phyloP scores from a whole-genome alignment of 2,329 filamentous ascomycete genomes.

The Scolecobasidium constrictum region DNA sequence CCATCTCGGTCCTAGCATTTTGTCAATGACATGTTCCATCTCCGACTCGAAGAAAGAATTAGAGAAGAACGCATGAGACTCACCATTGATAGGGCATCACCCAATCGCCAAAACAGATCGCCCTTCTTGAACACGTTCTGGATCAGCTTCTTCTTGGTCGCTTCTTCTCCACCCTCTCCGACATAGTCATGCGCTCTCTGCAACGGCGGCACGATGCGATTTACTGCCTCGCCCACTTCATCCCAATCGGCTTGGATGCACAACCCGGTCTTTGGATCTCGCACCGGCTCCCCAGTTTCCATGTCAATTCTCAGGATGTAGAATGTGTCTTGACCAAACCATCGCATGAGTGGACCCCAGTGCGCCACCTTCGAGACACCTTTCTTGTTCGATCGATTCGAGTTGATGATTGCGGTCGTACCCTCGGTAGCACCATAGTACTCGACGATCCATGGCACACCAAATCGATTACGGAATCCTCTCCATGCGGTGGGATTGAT shows the following conservation, averaged over 20 bases:
- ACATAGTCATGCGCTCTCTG: background rate
- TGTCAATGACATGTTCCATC: background rate
- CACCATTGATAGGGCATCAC: conserved; percentile 1
- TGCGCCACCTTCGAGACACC: background rate
- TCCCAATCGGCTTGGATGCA: background rate
- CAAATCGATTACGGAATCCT: conserved; percentile 2
- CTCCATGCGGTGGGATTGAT: background rate
- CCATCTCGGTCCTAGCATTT: background rate
- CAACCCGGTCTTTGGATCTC: background rate
- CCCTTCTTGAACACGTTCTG: conserved; percentile 3
- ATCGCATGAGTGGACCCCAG: conserved; percentile 1
- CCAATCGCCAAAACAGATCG: background rate
- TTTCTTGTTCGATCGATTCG: background rate
- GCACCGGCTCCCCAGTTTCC: background rate
- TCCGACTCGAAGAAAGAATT: background rate
- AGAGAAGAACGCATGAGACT: background rate
- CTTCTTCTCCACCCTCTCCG: background rate
- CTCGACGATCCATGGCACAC: background rate
- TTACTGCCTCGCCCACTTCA: conserved; percentile 1
- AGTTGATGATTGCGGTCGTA: background rate
- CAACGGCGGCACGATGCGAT: background rate
- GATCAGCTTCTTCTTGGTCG: background rate
- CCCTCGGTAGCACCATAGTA: background rate
- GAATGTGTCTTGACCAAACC: background rate
- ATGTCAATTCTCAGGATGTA: conserved; percentile 1